phyloP scores from a whole-genome alignment of 495 filamentous ascomycete genomes.

The Aspergillus ostianus region DNA sequence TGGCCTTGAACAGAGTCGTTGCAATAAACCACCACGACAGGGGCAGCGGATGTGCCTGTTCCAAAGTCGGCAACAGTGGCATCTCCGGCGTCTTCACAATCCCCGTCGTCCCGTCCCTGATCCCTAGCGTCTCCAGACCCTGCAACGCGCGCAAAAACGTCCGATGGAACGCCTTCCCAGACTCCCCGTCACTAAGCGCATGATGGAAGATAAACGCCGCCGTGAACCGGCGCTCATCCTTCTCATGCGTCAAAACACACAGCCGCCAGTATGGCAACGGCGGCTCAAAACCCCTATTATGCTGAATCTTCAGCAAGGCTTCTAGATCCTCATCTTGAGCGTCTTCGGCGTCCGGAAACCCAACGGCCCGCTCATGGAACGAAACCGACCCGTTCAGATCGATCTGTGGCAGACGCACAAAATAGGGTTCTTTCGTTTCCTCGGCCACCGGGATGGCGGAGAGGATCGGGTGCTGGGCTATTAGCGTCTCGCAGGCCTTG shows the following conservation, averaged over 20 bases:
- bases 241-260: conserved; percentile 25
- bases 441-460: conserved; percentile 43
- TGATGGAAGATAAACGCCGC: conserved; percentile 40
- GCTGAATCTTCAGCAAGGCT: conserved; percentile 33
- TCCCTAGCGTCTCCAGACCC: conserved; percentile 6
- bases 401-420: conserved; percentile 43
- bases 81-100: conserved; percentile 26
- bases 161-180: conserved; percentile 36
- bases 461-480: conserved; percentile 41
- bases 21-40: conserved; percentile 27
- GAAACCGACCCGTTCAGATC: conserved; percentile 35
- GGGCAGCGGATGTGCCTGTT: conserved; percentile 25
- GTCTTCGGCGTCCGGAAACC: conserved; percentile 12
- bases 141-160: conserved; percentile 30
- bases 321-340: conserved; percentile 30
- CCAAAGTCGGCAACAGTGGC: conserved; percentile 32
- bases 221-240: conserved; percentile 27
- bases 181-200: conserved; percentile 33
- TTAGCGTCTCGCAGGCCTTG: conserved; percentile 35
- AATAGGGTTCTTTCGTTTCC: conserved; percentile 39
- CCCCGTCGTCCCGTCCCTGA: conserved; percentile 21
- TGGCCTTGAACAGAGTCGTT: conserved; percentile 27
- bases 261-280: conserved; percentile 41
- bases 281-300: conserved; percentile 33
- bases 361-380: conserved; percentile 27